A percentile compares a stretch with the other conserved stretches of the same genome.
phyloP scores from a whole-genome alignment of 495 filamentous ascomycete species.

The Aspergillus homomorphus region DNA sequence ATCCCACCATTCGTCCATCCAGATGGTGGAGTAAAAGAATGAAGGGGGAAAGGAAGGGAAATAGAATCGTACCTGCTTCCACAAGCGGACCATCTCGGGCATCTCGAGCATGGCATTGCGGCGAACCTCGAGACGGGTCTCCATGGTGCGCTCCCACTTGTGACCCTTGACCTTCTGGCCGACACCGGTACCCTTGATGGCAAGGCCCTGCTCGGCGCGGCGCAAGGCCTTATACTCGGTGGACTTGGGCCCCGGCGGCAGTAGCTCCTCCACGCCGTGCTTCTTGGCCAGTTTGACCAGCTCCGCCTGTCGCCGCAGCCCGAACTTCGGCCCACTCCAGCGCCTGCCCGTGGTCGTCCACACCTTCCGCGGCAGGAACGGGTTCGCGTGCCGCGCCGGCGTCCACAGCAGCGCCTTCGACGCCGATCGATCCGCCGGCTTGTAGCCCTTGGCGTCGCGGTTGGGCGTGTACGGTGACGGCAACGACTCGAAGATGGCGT shows the following conservation, averaged over 20 bases:
- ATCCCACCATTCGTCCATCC: background rate
- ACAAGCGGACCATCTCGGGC: conserved; percentile 82
- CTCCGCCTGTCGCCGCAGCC: conserved; percentile 84
- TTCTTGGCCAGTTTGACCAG: conserved; percentile 80
- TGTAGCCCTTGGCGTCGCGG: conserved; percentile 42
- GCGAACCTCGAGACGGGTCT: conserved; percentile 77
- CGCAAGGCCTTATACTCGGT: conserved; percentile 63
- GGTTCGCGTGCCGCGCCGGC: conserved; percentile 52
- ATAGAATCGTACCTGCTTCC: conserved; percentile 83
- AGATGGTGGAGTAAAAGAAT: background rate
- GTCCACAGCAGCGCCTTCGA: conserved; percentile 38
- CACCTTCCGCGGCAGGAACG: conserved; percentile 69
- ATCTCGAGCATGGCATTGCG: conserved; percentile 87
- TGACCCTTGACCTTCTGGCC: conserved; percentile 95
- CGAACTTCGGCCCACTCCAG: conserved; percentile 79
- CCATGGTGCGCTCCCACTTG: conserved; percentile 83
- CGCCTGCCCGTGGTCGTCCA: conserved; percentile 65
- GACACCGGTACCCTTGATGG: conserved; percentile 85
- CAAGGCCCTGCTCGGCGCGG: conserved; percentile 67
- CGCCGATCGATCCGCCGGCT: conserved; percentile 36
- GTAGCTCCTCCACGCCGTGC: conserved; percentile 77
- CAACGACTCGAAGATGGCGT: conserved; percentile 20
- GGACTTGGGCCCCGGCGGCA: conserved; percentile 75
- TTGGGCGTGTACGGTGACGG: conserved; percentile 49
- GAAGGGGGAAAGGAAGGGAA: conserved; percentile 11